A percentile compares a stretch with the other conserved stretches of the same genome.
phyloP scores from a whole-genome alignment of 208 protist genomes.

The Leishmania turanica region DNA sequence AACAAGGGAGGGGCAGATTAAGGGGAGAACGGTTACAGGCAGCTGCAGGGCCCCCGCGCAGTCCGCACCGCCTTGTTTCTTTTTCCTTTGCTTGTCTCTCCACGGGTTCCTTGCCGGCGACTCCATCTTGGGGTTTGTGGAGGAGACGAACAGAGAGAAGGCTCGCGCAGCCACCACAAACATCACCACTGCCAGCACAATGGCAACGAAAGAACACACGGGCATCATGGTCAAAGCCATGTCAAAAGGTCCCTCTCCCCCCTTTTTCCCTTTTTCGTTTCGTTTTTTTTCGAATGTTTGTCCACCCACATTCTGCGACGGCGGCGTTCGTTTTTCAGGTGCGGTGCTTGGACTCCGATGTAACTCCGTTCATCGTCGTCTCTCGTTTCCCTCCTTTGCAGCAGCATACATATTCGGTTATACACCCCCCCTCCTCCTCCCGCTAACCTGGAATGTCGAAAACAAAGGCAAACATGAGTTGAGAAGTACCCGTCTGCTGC shows the following conservation, averaged over 20 bases:
- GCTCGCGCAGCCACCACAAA: not conserved
- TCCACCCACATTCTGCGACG: not conserved
- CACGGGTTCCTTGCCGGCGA: not conserved
- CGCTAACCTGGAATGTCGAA: not conserved
- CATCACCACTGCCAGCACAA: not conserved
- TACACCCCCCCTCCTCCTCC: not conserved
- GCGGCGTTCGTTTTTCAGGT: not conserved
- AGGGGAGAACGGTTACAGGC: too few species aligned
- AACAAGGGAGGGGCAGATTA: not conserved
- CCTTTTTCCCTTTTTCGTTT: not conserved
- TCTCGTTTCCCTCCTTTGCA: not conserved
- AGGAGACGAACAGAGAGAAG: not conserved
- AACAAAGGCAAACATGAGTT: not conserved
- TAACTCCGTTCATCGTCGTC: not conserved
- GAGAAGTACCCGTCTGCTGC: slow-evolving; percentile 1
- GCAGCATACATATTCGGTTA: not conserved
- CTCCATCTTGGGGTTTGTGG: not conserved
- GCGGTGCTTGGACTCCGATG: not conserved
- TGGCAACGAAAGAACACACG: not conserved
- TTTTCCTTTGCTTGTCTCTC: not conserved
- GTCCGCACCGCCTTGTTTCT: not conserved
- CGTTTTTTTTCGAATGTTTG: slow-evolving; percentile 6
- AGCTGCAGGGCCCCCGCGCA: not conserved
- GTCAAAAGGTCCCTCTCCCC: slow-evolving; percentile 3
- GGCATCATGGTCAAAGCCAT: not conserved